Percentiles rank a stretch among this genome's conserved stretches.
Conservation (phyloP, 768 basidiomycete species). For the Holtermannia corniformis region DNA sequence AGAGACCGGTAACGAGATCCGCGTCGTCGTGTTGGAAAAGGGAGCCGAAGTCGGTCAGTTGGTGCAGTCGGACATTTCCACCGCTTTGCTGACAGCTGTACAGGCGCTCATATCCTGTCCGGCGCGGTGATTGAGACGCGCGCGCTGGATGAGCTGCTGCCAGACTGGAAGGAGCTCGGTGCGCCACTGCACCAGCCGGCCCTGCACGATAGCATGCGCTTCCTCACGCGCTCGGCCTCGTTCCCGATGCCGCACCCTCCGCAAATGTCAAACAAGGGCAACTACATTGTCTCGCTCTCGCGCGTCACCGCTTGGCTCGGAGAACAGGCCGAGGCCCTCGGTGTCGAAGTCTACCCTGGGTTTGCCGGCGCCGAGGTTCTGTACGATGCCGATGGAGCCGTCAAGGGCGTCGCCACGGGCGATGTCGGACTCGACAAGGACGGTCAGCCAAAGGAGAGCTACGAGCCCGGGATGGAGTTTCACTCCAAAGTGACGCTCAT, state of each 20-base stretch:
- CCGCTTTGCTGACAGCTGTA: neutral
- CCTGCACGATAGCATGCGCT: conserved; percentile 71
- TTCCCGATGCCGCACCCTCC: conserved; percentile 90
- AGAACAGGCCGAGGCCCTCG: conserved; percentile 65
- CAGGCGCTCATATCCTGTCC: conserved; percentile 88
- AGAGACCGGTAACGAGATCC: conserved; percentile 65
- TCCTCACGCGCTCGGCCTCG: conserved; percentile 58
- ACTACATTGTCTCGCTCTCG: conserved; percentile 84
- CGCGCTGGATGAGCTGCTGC: conserved; percentile 81
- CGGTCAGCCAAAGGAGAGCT: conserved; percentile 67
- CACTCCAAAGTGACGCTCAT: conserved; percentile 81
- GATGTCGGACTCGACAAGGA: conserved; percentile 82
- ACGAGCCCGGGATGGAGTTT: conserved; percentile 96
- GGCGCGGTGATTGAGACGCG: conserved; percentile 91
- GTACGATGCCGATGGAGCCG: conserved; percentile 56
- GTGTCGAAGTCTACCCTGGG: conserved; percentile 93
- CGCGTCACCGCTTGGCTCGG: conserved; percentile 84
- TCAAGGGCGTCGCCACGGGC: conserved; percentile 78
- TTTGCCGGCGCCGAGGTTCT: conserved; percentile 85
- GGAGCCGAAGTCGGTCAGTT: conserved; percentile 78
- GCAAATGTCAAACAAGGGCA: conserved; percentile 90
- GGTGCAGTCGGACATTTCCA: neutral
- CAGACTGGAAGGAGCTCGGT: conserved; percentile 62
- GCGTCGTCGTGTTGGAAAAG: conserved; percentile 93
- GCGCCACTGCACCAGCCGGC: conserved; percentile 78